Evolutionary conservation across 106 monocot species (phyloP).

Genomic region (Acanthochlamys bracteata): DNA sequence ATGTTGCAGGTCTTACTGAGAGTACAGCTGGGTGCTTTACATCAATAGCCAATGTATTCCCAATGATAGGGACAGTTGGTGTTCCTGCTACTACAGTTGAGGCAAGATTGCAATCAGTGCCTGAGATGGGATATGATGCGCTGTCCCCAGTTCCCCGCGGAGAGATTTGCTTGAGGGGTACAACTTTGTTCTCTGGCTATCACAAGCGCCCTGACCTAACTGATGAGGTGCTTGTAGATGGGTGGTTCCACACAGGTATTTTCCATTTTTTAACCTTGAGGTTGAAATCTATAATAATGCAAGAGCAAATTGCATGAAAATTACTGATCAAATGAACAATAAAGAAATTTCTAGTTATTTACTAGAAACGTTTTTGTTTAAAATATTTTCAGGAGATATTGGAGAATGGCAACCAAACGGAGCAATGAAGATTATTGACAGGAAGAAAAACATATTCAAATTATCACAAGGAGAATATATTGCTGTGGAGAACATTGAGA

Average conservation of each 20-base stretch:
- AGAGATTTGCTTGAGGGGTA: constrained; percentile 89
- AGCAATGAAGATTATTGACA: constrained; percentile 96
- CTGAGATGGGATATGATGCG: constrained; percentile 91
- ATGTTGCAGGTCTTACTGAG: constrained; percentile 69
- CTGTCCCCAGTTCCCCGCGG: constrained; percentile 68
- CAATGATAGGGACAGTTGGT: constrained; percentile 87
- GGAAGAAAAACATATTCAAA: constrained; percentile 97
- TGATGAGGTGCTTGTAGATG: constrained; percentile 52
- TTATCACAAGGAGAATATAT: constrained; percentile 95
- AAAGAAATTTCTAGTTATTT: too few relatives aligned
- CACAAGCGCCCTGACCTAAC: constrained; percentile 74
- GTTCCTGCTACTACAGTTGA: constrained; percentile 74
- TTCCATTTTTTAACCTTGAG: too few relatives aligned
- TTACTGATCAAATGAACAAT: too few relatives aligned
- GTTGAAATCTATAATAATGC: too few relatives aligned
- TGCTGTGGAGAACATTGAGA: constrained; percentile 81
- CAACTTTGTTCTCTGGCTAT: constrained; percentile 85
- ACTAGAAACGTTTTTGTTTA: too few relatives aligned
- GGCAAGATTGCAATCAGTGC: constrained; percentile 76
- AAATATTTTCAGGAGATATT: constrained; percentile 59
- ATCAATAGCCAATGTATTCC: constrained; percentile 69
- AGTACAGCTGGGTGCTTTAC: constrained; percentile 90
- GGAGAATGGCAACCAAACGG: constrained; percentile 96
- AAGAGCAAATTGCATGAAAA: too few relatives aligned
- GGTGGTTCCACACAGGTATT: constrained; percentile 94